Evolutionary conservation across 805 yeast species (phyloP), one percentile per base, ranked within the genome.

Genomic region (Sugiyamaella marilandica): DNA sequence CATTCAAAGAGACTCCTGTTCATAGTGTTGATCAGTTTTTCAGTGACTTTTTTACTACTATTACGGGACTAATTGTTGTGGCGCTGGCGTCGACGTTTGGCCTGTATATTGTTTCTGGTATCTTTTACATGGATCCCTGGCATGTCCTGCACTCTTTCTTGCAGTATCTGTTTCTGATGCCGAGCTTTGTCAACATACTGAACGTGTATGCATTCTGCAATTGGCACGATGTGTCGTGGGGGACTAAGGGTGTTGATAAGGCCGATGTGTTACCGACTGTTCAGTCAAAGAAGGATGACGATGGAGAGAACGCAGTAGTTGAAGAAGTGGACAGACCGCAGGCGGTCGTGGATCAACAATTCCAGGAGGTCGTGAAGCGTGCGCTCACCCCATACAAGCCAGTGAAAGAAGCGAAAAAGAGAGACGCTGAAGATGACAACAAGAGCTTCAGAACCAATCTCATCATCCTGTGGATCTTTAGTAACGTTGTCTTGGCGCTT

Each of bases 171-270:
- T 62, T 65, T 54, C 53, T 70, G 62, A 66, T 64, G 70, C 71
- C 72, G 13, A 59, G 62, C 45, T 70, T 67, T 48, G 65, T 67
- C 53, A 70, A 70, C 54, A 79, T 83, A 37, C 70, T 83, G 62
- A 82, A 80, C 63, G 83, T 82, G 47, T 82, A 81, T 65, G 85
- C 87, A 1, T 82, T 83, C 65, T 82, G 85, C 71, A 82, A 82
- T 67, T 80, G 83, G 71, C 86, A 82, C 63, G 87, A 82, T 67
- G 79, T 82, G 46, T 82, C 87, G 1, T 82, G 87, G 87, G 87
- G 87, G 54, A 82, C 87, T n/a, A 82, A 83, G 65, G 87, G 87
- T 39, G 79, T 81, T 41, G 85, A 67, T 49, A 65, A 62, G 2
- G 81, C 81, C 4, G 74, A 70, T 34, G 80, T 77, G 37, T 73